Conservation (phyloP, 805 yeast genomes). For the Saccharomycopsis javanensis region DNA sequence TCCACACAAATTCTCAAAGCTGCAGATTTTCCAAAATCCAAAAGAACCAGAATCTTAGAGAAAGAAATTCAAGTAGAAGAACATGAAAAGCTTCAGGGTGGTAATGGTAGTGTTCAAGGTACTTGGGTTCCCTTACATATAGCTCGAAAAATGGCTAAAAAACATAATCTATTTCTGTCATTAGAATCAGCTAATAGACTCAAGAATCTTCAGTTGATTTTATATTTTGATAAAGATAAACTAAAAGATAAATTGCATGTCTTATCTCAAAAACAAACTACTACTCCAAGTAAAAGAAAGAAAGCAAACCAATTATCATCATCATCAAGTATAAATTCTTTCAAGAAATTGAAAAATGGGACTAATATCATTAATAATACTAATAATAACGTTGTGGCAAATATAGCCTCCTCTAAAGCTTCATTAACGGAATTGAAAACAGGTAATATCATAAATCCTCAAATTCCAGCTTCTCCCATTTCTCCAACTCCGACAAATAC, state of each 20-base stretch:
- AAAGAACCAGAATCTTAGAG: constrained; percentile 66
- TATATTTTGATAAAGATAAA: background rate
- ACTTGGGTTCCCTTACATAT: constrained; percentile 72
- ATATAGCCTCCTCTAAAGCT: background rate
- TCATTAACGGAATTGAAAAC: background rate
- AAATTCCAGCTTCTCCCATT: constrained; percentile 6
- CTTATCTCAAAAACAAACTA: constrained; percentile 31
- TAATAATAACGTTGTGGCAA: background rate
- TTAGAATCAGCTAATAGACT: constrained; percentile 18
- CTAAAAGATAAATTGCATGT: constrained; percentile 36
- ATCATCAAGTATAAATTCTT: background rate
- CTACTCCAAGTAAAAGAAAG: background rate
- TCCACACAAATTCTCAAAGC: constrained; percentile 76
- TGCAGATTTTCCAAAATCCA: constrained; percentile 70
- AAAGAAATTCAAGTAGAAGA: constrained; percentile 58
- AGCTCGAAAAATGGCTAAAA: constrained; percentile 48
- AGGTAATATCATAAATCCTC: background rate
- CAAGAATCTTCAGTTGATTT: constrained; percentile 40
- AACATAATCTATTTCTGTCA: constrained; percentile 28
- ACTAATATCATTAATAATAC: background rate
- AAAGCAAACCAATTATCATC: constrained; percentile 6
- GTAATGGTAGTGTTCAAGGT: constrained; percentile 78
- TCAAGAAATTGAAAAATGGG: background rate
- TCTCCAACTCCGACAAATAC: constrained; percentile 5
- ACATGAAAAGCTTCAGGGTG: constrained; percentile 78